Evolutionary conservation across 1,284 basidiomycete species (phyloP), one percentile per base, ranked within the genome.

Genomic region (Melampsora medusae): DNA sequence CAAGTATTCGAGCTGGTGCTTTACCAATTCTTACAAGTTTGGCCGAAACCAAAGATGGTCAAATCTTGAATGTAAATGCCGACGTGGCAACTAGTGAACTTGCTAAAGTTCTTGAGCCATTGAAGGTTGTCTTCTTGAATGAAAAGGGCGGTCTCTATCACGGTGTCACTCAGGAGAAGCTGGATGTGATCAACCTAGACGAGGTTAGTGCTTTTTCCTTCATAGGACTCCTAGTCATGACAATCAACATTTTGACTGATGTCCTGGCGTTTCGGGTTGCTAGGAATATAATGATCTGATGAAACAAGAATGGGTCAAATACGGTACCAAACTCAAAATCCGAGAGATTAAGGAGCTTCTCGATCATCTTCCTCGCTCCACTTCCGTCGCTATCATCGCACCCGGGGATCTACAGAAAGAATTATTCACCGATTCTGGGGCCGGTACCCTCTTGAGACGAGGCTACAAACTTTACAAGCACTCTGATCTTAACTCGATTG

Each of bases 281-380:
- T 80, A 92, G 91, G 96, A 99, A 86, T 99, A 97, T 84, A 92
- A 97, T 80, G 88, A 88, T 56, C 88, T 99, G 77, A 93, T 99
- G 94, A 97, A 95, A 83, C 91, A 98, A 85, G 89, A 94, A n/a
- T 99, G 97, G 96, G 96, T 99, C 85, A 97, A 97, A 85, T 98
- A 90, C 83, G 96, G 96, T 79, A 99, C 97, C 80, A 99, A 99
- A 85, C 92, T 99, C 85, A 99, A 99, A 86, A 88, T 99, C 69
- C 91, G 96, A 80, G 96, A 99, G 85, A 98, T 99, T 88, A 99
- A 99, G 86, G 96, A 99, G 83, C 89, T 99, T 64, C 89, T 99
- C 73, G 97, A 99, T 84, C 92, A 97, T 85, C 92, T 99, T 77
- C 96, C 97, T 42, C 93, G 97, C 79, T 92, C 97, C 2, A 97